phyloP scores from a whole-genome alignment of 2,329 filamentous ascomycete genomes.

The Pleoardoris graminearum region DNA sequence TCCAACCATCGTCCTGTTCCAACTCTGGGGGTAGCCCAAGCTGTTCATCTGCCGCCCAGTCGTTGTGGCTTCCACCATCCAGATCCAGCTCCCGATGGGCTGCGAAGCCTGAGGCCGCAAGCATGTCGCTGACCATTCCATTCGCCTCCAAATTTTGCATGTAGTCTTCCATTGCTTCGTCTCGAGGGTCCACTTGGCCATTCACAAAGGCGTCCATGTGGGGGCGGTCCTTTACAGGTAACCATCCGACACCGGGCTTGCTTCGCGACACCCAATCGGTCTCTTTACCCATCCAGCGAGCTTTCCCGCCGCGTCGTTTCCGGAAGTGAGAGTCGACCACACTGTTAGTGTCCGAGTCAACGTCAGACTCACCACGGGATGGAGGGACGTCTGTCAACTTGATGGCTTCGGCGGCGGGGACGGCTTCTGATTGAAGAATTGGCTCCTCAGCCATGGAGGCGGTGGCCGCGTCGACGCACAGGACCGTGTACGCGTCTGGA shows the following conservation, averaged over 20 bases:
- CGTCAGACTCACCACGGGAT: conserved; percentile 9
- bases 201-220: conserved; percentile 26
- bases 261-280: conserved; percentile 40
- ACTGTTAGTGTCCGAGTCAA: conserved; percentile 28
- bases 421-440: not conserved
- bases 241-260: conserved; percentile 44
- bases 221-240: conserved; percentile 26
- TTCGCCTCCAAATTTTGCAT: conserved; percentile 66
- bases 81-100: conserved; percentile 40
- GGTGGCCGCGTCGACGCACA: not conserved
- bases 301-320: conserved; percentile 30
- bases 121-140: conserved; percentile 38
- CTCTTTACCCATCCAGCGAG: conserved; percentile 36
- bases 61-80: conserved; percentile 36
- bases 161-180: conserved; percentile 65
- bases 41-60: conserved; percentile 31
- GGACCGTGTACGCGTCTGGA: conserved; percentile 2
- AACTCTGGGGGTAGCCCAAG: conserved; percentile 15
- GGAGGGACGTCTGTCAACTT: not conserved
- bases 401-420: not conserved
- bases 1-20: conserved; percentile 44
- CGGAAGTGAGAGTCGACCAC: conserved; percentile 28
- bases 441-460: not conserved
- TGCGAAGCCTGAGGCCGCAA: conserved; percentile 31
- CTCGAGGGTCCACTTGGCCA: conserved; percentile 24